phyloP scores from a whole-genome alignment of 805 yeast species.

The Yamadazyma endophytica region DNA sequence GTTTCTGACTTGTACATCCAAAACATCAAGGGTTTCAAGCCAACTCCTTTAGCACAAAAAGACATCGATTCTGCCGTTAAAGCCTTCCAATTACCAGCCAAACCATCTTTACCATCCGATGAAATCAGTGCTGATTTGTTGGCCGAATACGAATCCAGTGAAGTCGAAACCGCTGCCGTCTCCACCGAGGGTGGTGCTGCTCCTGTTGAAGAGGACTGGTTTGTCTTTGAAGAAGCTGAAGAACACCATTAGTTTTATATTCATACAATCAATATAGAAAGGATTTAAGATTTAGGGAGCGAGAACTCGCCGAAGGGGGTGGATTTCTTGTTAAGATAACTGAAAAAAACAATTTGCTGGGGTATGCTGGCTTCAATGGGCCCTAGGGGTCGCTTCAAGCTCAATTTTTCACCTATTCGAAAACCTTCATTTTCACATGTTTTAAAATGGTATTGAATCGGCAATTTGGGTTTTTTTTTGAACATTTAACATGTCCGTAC shows the following conservation, averaged over 20 bases:
- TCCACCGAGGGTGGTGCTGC: constrained; percentile 29
- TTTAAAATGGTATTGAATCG: no score
- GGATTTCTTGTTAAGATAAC: no score
- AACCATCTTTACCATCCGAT: constrained; percentile 69
- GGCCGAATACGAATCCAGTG: constrained; percentile 61
- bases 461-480: no score
- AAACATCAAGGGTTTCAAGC: constrained; percentile 87
- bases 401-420: no score
- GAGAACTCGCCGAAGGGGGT: no score
- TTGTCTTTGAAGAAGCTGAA: constrained; percentile 63
- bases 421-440: no score
- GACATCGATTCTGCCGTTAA: constrained; percentile 78
- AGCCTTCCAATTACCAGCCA: constrained; percentile 77
- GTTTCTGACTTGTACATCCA: constrained; percentile 80
- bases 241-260: constrained; percentile 39
- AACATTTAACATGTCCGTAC: no score
- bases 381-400: no score
- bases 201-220: constrained; percentile 70
- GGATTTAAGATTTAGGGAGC: background rate
- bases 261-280: no score
- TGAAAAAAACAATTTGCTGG: no score
- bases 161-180: constrained; percentile 58
- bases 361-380: no score
- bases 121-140: constrained; percentile 70
- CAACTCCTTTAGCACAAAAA: constrained; percentile 65